These are phyloP conservation scores for Aspergillus saccharolyticus DNA, from an alignment of 495 filamentous ascomycete genomes.

Conservation along the genomic window DNA sequence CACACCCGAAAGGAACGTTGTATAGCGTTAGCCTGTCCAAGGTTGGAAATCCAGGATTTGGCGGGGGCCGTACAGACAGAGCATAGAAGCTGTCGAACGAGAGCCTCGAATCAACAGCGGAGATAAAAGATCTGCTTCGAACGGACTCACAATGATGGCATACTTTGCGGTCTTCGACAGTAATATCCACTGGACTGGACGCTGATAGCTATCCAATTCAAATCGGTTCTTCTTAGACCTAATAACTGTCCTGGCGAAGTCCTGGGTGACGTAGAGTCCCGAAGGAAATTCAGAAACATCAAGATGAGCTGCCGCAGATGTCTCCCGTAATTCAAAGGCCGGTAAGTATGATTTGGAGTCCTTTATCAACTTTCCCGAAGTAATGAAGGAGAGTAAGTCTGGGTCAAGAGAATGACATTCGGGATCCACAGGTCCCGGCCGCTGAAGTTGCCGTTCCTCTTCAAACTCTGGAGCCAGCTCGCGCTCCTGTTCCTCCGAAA, in stretches of 20 bases:
- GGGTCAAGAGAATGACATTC: slow-evolving; percentile 38
- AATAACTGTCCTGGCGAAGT: slow-evolving; percentile 8
- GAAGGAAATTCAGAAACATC: slow-evolving; percentile 8
- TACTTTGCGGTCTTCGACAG: slow-evolving; percentile 21
- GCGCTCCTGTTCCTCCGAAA: slow-evolving; percentile 68
- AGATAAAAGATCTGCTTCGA: slow-evolving; percentile 54
- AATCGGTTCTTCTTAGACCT: neutral
- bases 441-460: slow-evolving; percentile 50
- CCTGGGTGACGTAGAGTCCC: slow-evolving; percentile 4
- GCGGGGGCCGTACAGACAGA: no score
- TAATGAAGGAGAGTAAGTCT: slow-evolving; percentile 40
- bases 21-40: slow-evolving; percentile 46
- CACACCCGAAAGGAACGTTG: slow-evolving; percentile 10
- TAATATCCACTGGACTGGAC: slow-evolving; percentile 10
- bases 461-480: slow-evolving; percentile 62
- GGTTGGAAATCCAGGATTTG: no score
- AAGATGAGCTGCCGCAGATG: slow-evolving; percentile 8
- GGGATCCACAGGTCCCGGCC: slow-evolving; percentile 36
- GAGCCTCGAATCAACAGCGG: no score
- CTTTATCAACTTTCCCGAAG: slow-evolving; percentile 6
- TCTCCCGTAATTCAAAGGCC: slow-evolving; percentile 6
- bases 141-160: slow-evolving; percentile 58
- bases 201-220: slow-evolving; percentile 1
- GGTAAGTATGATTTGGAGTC: neutral
- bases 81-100: no score